Evolutionary conservation across 306 rosid genomes (phyloP), one percentile per base, ranked within the genome.

Genomic region (Abrus precatorius): DNA sequence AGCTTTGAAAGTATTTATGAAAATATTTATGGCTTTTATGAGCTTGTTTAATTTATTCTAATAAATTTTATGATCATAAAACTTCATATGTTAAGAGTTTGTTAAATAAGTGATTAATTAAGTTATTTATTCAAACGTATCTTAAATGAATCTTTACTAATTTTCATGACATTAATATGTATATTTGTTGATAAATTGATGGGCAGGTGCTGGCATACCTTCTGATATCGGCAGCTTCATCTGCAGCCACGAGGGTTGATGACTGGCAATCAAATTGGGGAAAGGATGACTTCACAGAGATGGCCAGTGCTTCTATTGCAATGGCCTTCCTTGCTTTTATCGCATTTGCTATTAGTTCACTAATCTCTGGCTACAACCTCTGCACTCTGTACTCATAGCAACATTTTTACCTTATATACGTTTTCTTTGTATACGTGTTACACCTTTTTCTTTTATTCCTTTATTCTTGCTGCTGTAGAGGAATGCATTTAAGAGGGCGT

Each of bases 181-280:
- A 20, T 20, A 20, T 52, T 44, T 38, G 64, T 7, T 59, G 36
- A 36, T 20, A 20, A 20, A 20, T 20, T 54, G 60, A 72, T 28
- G 80, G 57, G 65, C 89, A 96, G 99, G 85, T 89, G 66, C 76
- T 96, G 65, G 97, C 99, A 80, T 96, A 96, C 84, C 99, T 96
- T 87, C 87, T 96, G 60, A 88, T 96, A 75, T 96, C 99, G 4
- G 85, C 99, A 9, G 89, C 99, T 1, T 96, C 99, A n/a, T 93
- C 97, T 0, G 98, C 98, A 0, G 98, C 98, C 1, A 96, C 97
- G 6, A 78, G 98, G 27, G 92, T 93, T 1, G 97, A 93, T 6
- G 98, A 96, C 66, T 96, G 99, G 99, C 94, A 89, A 85, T 92
- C 97, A 2, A 96, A 96, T 68, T 96, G 99, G 99, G 99, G 99